Evolutionary conservation across 1,284 basidiomycete species (phyloP).

Genomic region (Trametes pubescens): DNA sequence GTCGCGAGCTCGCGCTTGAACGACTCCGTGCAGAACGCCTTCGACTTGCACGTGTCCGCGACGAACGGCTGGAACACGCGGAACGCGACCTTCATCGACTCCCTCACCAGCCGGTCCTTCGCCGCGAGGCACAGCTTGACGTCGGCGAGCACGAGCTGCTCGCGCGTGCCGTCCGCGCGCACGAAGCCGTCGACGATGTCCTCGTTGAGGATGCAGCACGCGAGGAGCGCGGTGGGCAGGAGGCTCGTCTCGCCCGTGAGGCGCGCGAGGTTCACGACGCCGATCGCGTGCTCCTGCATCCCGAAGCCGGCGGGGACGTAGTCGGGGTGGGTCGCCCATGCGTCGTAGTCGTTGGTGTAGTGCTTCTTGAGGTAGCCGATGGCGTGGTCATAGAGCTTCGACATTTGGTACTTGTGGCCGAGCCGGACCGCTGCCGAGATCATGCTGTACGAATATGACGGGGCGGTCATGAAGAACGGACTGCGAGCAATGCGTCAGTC

Average conservation of each 20-base stretch:
- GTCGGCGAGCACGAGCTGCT: conserved; percentile 4
- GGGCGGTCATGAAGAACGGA: neutral
- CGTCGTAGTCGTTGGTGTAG: neutral
- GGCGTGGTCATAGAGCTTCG: neutral
- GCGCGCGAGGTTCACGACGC: conserved; percentile 13
- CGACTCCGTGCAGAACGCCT: no score
- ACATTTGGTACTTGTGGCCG: conserved; percentile 8
- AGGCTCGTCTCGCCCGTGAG: neutral
- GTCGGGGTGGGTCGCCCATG: no score
- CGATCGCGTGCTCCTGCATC: conserved; percentile 7
- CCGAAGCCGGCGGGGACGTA: neutral
- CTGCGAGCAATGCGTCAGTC: neutral
- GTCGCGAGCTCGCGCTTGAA: no score
- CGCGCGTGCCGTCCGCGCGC: conserved; percentile 17
- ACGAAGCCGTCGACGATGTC: conserved; percentile 6
- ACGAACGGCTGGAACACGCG: neutral
- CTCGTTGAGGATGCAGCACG: neutral
- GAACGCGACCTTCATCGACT: neutral
- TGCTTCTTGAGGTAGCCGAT: neutral
- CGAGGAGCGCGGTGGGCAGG: conserved; percentile 1
- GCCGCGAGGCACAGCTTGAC: neutral
- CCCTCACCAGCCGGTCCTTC: neutral
- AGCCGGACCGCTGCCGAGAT: neutral
- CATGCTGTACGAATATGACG: neutral
- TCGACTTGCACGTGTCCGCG: neutral